phyloP scores from a whole-genome alignment of 108 stramenopile genomes.

The Aurantiochytrium sp. region DNA sequence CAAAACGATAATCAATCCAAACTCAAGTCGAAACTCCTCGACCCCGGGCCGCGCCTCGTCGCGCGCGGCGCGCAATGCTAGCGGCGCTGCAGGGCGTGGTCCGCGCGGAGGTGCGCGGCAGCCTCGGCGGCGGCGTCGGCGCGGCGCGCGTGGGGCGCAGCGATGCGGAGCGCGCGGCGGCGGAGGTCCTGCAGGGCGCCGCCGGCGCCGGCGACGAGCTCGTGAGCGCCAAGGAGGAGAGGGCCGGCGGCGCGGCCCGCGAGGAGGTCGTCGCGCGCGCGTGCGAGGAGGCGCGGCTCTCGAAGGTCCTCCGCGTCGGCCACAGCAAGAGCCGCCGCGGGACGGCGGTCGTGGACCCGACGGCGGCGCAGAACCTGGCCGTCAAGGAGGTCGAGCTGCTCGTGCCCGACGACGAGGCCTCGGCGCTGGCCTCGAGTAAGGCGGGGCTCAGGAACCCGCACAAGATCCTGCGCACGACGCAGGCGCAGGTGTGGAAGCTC shows the following conservation, averaged over 20 bases:
- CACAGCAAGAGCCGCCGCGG: no score
- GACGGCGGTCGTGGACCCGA: no score
- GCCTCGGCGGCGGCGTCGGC: neutral
- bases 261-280: neutral
- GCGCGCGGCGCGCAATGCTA: neutral
- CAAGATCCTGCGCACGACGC: neutral
- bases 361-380: neutral
- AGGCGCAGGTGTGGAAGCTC: conserved; percentile 22
- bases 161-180: neutral
- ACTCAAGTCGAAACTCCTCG: no score
- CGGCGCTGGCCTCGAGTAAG: neutral
- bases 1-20: no score
- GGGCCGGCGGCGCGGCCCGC: neutral
- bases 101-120: neutral
- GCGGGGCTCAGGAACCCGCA: neutral
- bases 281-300: neutral
- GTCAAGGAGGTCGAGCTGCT: neutral
- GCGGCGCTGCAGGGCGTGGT: neutral
- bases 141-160: neutral
- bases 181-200: neutral
- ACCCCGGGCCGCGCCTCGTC: no score
- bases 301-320: neutral
- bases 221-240: neutral
- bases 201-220: neutral
- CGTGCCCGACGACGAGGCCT: conserved; percentile 22